Evolutionary conservation across 805 yeast genomes (phyloP), one percentile per base, ranked within the genome.

Genomic region (Metschnikowia chrysomelidarum): DNA sequence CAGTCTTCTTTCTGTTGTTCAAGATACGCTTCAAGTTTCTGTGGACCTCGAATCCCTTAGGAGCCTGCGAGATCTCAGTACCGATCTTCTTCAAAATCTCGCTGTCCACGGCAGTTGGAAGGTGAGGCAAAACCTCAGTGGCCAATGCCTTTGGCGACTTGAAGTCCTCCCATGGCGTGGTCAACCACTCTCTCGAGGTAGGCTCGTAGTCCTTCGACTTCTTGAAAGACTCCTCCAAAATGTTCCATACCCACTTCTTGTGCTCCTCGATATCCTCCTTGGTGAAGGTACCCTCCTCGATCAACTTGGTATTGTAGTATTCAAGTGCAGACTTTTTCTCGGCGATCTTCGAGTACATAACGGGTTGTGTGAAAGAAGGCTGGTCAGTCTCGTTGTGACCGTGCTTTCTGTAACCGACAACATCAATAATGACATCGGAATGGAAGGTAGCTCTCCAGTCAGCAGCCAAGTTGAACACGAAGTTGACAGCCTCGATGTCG

Each of bases 381-480:
- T 93, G 99, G 70, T 93, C 99, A 48, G 98, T 93, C 76, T 93
- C 99, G 65, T 93, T 93, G 76, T 93, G 99, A 62, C 99, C 99
- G 63, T 93, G 79, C 67, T 89, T 91, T 71, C 99, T 82, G 85
- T 93, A 93, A 64, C 98, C 96, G 57, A 93, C 96, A 57, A 93
- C 82, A 67, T 93, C 99, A 56, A 93, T 80, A 55, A 93, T 87
- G 40, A 88, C 98, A 60, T 93, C 98, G 41, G 95, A 76, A 72
- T 91, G 91, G 93, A 86, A 93, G 42, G 87, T 81, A 30, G 93
- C 86, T 71, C 98, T 84, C 95, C 96, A 93, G 69, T 93, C 96
- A 42, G 98, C 98, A 48, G 98, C 98, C 63, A 93, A 75, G 65
- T 87, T 84, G 78, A 89, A 89, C 53, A 91, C 80, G 60, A 82